Evolutionary conservation across 495 filamentous ascomycete genomes (phyloP), one percentile per base, ranked within the genome.

Genomic region (Aspergillus campestris): DNA sequence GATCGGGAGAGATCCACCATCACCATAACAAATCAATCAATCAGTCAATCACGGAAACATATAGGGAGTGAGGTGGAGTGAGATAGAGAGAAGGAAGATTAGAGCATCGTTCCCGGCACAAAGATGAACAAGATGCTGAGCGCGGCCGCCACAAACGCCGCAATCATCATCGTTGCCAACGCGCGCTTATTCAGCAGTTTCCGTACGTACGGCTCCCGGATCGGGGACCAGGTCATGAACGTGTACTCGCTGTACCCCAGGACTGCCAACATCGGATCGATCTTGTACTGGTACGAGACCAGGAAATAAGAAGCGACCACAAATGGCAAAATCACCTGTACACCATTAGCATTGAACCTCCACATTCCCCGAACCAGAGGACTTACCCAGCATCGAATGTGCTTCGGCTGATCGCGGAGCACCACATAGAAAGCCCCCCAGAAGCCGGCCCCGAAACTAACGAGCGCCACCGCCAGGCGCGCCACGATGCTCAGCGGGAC

Each of bases 401-500:
- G 56, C 34, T 87, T 79, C 14, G 81, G 75, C 55, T 86, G 78
- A 59, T 95, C 73, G 11, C 94, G 81, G 59, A 98, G 88, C 41
- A 98, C 94, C 29, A 96, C 78, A 42, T 87, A 78, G 59, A 97
- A 98, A 1, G 83, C 86, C 5, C 87, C 80, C 92, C 92, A 98
- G 64, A 96, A 95, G 3, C 74, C 94, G 51, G 81, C 89, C 56
- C 94, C 94, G 65, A 98, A 80, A 45, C 82, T 73, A 36, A 95
- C 67, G 36, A 98, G 71, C n/a, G 91, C 92, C 53, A 95, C 61
- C 14, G 89, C 84, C 34, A 96, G 66, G 13, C 92, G 79, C 50
- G 89, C 69, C 58, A 95, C 81, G 36, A 88, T 78, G 28, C 86
- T 92, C 13, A 90, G 75, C 5, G 90, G 92, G 14, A 97, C 87